Conservation (phyloP, 2,329 filamentous ascomycete species). For the Fusarium sp. region DNA sequence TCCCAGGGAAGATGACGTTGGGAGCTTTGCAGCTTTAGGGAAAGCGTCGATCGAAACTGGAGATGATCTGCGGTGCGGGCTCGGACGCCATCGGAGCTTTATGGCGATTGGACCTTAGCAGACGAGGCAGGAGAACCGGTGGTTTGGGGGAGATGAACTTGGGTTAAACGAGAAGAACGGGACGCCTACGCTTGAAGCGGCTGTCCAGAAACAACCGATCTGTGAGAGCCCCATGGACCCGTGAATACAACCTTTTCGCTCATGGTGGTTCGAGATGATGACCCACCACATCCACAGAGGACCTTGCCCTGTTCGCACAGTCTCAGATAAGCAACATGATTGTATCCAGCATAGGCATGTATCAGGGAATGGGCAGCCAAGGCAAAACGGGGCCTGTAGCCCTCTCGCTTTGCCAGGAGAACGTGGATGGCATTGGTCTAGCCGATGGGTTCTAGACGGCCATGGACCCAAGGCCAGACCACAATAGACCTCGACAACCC, state of each 20-base stretch:
- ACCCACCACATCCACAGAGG: slow-evolving; percentile 4
- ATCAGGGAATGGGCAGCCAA: neutral
- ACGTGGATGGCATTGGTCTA: neutral
- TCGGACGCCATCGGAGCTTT: slow-evolving; percentile 32
- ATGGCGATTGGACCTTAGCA: slow-evolving; percentile 33
- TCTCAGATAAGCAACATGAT: neutral
- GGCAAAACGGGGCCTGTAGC: neutral
- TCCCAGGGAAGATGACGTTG: slow-evolving; percentile 35
- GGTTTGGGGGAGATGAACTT: slow-evolving; percentile 23
- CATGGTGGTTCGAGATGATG: slow-evolving; percentile 1
- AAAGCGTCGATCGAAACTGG: slow-evolving; percentile 48
- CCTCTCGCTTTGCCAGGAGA: neutral
- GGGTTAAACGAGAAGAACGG: slow-evolving; percentile 19
- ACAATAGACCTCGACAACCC: slow-evolving; percentile 1
- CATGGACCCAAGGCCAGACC: slow-evolving; percentile 24
- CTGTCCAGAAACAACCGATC: slow-evolving; percentile 1
- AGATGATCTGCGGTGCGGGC: slow-evolving; percentile 47
- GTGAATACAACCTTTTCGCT: neutral
- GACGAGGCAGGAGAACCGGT: slow-evolving; percentile 22
- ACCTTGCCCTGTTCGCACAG: neutral
- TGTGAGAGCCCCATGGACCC: neutral
- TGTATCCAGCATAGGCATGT: neutral
- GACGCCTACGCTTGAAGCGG: slow-evolving; percentile 25
- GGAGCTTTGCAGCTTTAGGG: slow-evolving; percentile 40
- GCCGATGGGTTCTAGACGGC: slow-evolving; percentile 27